Evolutionary conservation across 2,329 filamentous ascomycete genomes (phyloP), one percentile per base, ranked within the genome.

Genomic region (Colletotrichum camelliae): DNA sequence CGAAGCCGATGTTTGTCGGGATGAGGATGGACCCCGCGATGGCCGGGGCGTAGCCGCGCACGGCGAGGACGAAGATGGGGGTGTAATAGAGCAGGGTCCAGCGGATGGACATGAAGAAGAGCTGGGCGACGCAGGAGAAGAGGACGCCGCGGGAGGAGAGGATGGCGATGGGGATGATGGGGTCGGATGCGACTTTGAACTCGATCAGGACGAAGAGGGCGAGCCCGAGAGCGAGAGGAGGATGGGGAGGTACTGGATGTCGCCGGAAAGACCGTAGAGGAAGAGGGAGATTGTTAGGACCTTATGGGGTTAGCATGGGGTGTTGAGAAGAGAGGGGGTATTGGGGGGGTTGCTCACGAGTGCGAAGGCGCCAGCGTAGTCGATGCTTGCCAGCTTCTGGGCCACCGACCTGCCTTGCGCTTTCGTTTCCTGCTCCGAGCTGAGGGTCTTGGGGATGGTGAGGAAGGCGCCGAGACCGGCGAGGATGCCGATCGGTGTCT

Each of bases 1-100:
- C 95, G 80, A 97, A 97, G 2, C 95, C 95, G 7, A 91, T 82
- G 83, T 97, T 97, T 1, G 95, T 97, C 0, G 95, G 95, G 62
- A 97, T 91, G 8, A 97, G 89, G 43, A 96, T 93, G 5, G 93
- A 89, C 4, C 95, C 95, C 4, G 94, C 93, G 2, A 91, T 87
- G 1, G 94, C 93, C 0, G 94, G 93, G 1, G 89, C 85, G 86
- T 94, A 94, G 71, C 91, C 91, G 4, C 93, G 91, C 2, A 97
- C 93, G 5, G 94, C 94, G 73, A 97, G 91, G 39, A 94, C 93
- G 80, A 95, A 96, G 58, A 95, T 91, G 0, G 95, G 95, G 0
- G 93, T 90, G 84, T 95, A 97, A 86, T 96, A 97, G 9, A 97
- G 87, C 3, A 97, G 89, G 8, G 89, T 89, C 95, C 95, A 97